Conservation (phyloP, 2,329 filamentous ascomycete species). For the Colletotrichum graminicola region DNA sequence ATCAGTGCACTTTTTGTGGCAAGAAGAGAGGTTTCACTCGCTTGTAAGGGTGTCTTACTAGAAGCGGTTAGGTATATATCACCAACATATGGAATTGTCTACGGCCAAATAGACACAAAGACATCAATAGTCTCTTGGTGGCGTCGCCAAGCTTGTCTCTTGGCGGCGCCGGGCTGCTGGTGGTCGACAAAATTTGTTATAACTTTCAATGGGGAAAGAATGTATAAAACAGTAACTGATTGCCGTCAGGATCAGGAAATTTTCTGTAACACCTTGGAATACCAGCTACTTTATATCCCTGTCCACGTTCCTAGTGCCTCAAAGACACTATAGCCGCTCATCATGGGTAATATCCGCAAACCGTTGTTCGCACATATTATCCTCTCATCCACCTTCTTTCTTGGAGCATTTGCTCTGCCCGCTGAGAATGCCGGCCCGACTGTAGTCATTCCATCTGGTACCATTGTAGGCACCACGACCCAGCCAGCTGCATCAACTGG, state of each 20-base stretch:
- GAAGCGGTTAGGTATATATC: too few relatives aligned
- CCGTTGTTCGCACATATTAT: background rate
- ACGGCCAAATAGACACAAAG: constrained; percentile 9
- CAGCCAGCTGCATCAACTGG: constrained; percentile 16
- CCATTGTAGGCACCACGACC: constrained; percentile 23
- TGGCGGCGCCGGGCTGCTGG: background rate
- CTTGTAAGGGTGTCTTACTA: too few relatives aligned
- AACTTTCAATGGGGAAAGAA: background rate
- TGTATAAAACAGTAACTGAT: constrained; percentile 1
- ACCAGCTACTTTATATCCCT: background rate
- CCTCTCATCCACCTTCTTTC: constrained; percentile 20
- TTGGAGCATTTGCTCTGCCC: constrained; percentile 11
- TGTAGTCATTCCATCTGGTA: constrained; percentile 26
- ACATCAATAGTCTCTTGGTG: background rate
- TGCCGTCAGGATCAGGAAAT: background rate
- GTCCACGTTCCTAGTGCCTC: background rate
- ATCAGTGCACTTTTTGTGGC: too few relatives aligned
- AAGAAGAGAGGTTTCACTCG: too few relatives aligned
- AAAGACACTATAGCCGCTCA: background rate
- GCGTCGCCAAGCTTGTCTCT: too few relatives aligned
- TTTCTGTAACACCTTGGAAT: background rate
- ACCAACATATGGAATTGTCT: too few relatives aligned
- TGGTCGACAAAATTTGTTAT: background rate
- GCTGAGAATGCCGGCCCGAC: constrained; percentile 15
- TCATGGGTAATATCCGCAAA: constrained; percentile 13